Evolutionary conservation across 192 early-diverging fungal species (phyloP), one percentile per base, ranked within the genome.

Genomic region (Borealophlyctis nickersoniae): DNA sequence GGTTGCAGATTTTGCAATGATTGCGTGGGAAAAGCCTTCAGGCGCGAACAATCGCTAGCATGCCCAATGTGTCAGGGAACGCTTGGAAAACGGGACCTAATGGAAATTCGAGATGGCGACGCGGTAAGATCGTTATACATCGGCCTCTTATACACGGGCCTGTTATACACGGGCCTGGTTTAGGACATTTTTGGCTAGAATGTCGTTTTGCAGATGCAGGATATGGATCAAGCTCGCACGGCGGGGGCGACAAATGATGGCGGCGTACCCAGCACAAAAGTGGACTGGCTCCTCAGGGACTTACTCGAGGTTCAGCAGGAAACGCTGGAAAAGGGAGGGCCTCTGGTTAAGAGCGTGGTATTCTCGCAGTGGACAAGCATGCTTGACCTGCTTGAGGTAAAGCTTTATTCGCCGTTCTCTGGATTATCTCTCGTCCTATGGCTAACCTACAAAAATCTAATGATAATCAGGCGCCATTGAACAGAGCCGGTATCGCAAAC

Each of bases 331-430:
- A 11, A 49, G 32, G 49, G 65, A 2, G 54, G 58, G 28, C 45
- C 61, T 2, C 57, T 45, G 1, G 67, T 77, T 24, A 95, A 95
- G 69, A 87, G 84, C 23, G 90, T 98, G 2, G 87, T 98, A 0
- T 98, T 97, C 68, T 96, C 94, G 22, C 96, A 98, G 70, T 98
- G 91, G 78, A 96, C 93, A 0, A 73, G 73, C 4, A 71, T 76
- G 62, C 73, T 84, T 26, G 71, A 77, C 29, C 65, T 82, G 19
- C 34, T 70, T 7, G 66, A 70, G 50, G 73, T 80, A 56, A 19
- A 56, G 14, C 13, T 9, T 27, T 19, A 7, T 19, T 45, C 19
- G 9, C 19, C 16, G 51, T 0, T 29, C n/a, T 22, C 56, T 50
- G 29, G 28, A 53, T 35, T 64, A 58, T 26, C 49, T 70, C 39